Evolutionary conservation across 129 eudicot species (phyloP), one percentile per base, ranked within the genome.

Genomic region (Chrysanthemum makinoi): DNA sequence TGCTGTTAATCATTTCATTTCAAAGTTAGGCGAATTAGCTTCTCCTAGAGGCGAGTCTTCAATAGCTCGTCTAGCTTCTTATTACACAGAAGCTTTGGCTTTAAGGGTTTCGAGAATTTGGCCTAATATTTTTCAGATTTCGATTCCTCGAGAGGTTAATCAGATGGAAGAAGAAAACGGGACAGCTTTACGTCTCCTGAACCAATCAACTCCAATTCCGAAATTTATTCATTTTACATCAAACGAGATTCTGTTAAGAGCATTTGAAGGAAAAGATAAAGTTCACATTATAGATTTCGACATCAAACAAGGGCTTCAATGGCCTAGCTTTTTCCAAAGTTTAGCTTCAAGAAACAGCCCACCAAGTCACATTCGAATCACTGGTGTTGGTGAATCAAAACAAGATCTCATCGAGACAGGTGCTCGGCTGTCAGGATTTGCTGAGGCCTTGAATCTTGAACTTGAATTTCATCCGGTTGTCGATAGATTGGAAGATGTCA

Each of bases 261-360:
- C 85, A 17, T 94, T 94, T 22, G 89, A 94, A 70, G 93, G 96
- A 26, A 89, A 87, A 68, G 91, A 85, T 70, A 70, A 80, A 72
- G 92, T 94, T 62, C 99, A 94, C 73, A 67, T 94, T 8, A 94
- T 94, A 50, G 99, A 94, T 77, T 94, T 90, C 43, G 99, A 94
- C 70, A 77, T 90, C 16, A 90, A 86, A 81, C 97, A 89, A 84
- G 99, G 99, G 18, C 84, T 94, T 44, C 97, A 94, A 71, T 94
- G 97, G 97, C 97, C 99, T 10, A 79, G 93, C 72, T 73, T 94
- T 52, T 83, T 94, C 17, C 99, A 94, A 65, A 94, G 97, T 74
- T 74, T 94, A 81, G 97, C 97, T 47, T 70, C 84, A 15, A 80
- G 90, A 62, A 33, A 65, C 26, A 86, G 53, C 52, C 99, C 96